Conservation (phyloP, 2,329 filamentous ascomycete species). For the Hypocrella siamensis region DNA sequence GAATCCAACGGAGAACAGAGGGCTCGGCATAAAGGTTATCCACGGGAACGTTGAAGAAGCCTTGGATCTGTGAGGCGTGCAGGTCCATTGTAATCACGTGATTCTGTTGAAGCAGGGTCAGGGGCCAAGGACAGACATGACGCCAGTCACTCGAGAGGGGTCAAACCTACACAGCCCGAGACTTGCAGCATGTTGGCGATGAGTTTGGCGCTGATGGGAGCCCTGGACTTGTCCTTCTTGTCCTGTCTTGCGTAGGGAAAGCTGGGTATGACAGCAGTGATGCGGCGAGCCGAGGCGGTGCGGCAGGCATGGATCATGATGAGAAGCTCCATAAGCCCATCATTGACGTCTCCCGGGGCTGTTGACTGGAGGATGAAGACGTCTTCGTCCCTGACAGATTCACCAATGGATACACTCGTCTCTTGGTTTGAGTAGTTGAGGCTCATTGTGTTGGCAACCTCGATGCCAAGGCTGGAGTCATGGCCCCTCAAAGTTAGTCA, state of each 20-base stretch:
- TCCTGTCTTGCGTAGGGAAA: constrained; percentile 95
- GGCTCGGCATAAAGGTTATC: constrained; percentile 86
- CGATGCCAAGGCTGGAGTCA: constrained; percentile 51
- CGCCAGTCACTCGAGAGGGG: not conserved
- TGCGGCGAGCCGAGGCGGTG: constrained; percentile 57
- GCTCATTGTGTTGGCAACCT: constrained; percentile 64
- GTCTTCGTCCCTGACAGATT: constrained; percentile 94
- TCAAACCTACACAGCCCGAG: constrained; percentile 50
- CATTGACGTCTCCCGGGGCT: constrained; percentile 90
- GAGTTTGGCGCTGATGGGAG: constrained; percentile 90
- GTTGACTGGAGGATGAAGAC: constrained; percentile 97
- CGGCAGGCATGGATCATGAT: constrained; percentile 95
- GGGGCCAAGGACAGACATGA: not conserved
- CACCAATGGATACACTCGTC: constrained; percentile 83
- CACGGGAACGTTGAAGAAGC: constrained; percentile 75
- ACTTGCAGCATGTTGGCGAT: constrained; percentile 97
- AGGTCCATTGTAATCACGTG: constrained; percentile 86
- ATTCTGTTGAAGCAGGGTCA: constrained; percentile 14
- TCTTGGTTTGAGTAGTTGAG: constrained; percentile 80
- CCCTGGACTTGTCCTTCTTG: constrained; percentile 87
- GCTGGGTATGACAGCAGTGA: constrained; percentile 90
- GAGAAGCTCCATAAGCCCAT: constrained; percentile 92
- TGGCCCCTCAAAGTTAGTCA: no score
- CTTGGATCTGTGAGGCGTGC: constrained; percentile 85
- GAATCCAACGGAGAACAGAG: constrained; percentile 80